Conservation (phyloP, 2,329 filamentous ascomycete species). For the Alternaria brassicae region DNA sequence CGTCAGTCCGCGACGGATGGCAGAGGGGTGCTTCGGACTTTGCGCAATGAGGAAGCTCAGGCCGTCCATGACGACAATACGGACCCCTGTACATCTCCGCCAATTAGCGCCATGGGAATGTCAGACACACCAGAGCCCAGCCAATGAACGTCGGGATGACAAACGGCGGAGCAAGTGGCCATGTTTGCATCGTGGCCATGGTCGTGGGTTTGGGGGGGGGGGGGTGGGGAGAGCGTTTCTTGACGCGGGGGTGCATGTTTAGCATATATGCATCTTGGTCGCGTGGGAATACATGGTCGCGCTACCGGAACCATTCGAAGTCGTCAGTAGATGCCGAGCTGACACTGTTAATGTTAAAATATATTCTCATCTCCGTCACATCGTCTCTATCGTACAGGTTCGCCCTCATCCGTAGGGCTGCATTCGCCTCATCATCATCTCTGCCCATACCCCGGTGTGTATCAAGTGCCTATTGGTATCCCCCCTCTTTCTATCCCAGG, state of each 20-base stretch:
- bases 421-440: conserved; percentile 1
- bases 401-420: conserved; percentile 1
- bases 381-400: conserved; percentile 18
- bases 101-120: conserved; percentile 22
- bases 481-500: neutral
- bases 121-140: neutral
- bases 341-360: neutral
- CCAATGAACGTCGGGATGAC: conserved; percentile 15
- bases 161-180: conserved; percentile 9
- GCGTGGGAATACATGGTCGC: conserved; percentile 10
- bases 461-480: neutral
- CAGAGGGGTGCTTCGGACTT: conserved; percentile 23
- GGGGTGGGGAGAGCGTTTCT: neutral
- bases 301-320: neutral
- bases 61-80: conserved; percentile 27
- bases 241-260: conserved; percentile 4
- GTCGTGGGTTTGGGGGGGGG: conserved; percentile 6
- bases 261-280: neutral
- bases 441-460: neutral
- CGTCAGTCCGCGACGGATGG: conserved; percentile 1
- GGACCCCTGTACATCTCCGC: conserved; percentile 18
- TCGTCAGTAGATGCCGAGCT: neutral
- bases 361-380: conserved; percentile 3
- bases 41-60: conserved; percentile 20
- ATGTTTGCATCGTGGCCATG: conserved; percentile 19